A percentile compares a stretch with the other conserved stretches of the same genome.
phyloP scores from a whole-genome alignment of 441 rosid genomes.

The Croton setiger region DNA sequence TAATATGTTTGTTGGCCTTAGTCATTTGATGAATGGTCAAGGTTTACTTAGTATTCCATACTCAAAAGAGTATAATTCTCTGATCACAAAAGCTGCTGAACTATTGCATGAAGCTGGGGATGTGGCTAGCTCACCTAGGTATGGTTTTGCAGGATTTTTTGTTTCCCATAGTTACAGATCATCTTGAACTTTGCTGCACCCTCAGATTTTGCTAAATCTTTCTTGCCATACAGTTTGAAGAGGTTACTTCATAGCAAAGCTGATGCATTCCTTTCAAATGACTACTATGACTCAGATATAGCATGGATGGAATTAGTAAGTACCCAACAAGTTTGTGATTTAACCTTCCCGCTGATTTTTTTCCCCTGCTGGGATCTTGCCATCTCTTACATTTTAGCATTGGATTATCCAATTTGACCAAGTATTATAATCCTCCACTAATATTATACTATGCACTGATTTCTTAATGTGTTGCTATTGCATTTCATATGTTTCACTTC shows the following conservation, averaged over 20 bases:
- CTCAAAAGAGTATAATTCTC: constrained; percentile 61
- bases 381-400: neutral
- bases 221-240: constrained; percentile 63
- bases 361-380: no score
- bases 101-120: constrained; percentile 87
- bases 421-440: neutral
- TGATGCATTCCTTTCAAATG: constrained; percentile 86
- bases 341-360: no score
- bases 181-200: constrained; percentile 6
- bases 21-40: constrained; percentile 28
- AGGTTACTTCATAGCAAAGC: constrained; percentile 85
- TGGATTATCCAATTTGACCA: neutral
- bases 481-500: neutral
- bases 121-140: constrained; percentile 74
- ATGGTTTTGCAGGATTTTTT: constrained; percentile 19
- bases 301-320: constrained; percentile 99
- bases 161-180: constrained; percentile 8
- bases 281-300: constrained; percentile 85
- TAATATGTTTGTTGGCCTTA: constrained; percentile 27
- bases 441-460: neutral
- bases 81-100: constrained; percentile 63
- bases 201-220: constrained; percentile 17
- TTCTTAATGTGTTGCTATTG: neutral
- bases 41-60: constrained; percentile 71
- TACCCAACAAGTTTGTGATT: neutral